Evolutionary conservation across 345 rosid species (phyloP).

Genomic region (Rubroshorea leprosula): DNA sequence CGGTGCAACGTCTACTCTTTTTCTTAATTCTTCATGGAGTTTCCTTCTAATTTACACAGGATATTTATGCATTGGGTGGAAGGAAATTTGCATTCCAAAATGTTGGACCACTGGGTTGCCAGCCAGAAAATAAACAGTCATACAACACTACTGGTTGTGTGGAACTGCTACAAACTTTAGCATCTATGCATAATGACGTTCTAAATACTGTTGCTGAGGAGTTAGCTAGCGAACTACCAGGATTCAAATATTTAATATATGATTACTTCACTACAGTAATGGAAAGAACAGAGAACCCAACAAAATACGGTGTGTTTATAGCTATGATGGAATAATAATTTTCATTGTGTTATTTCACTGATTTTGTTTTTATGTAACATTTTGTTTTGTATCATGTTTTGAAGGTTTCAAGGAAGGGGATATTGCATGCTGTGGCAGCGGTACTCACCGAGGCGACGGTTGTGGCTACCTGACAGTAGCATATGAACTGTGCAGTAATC

Average conservation of each 20-base stretch:
- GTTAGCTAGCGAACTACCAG: slow-evolving; percentile 12
- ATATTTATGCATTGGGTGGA: slow-evolving; percentile 18
- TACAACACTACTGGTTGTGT: slow-evolving; percentile 7
- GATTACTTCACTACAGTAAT: not conserved
- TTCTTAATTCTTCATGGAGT: too few relatives aligned
- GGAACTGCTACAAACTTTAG: not conserved
- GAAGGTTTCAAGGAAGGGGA: not conserved
- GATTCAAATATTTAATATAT: slow-evolving; percentile 20
- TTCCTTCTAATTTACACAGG: not conserved
- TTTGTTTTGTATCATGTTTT: not conserved
- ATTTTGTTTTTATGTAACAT: not conserved
- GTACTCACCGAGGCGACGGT: not conserved
- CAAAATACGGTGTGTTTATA: slow-evolving; percentile 10
- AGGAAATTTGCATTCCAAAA: slow-evolving; percentile 25
- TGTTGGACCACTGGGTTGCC: slow-evolving; percentile 26
- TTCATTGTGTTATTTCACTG: too few relatives aligned
- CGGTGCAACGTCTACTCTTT: too few relatives aligned
- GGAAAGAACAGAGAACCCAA: slow-evolving; percentile 7
- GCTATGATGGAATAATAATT: not conserved
- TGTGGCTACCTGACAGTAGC: not conserved
- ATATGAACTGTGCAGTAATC: not conserved
- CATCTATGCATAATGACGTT: slow-evolving; percentile 18
- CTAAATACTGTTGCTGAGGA: slow-evolving; percentile 11
- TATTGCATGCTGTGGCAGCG: not conserved
- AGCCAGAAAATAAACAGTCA: slow-evolving; percentile 12